Base-by-base conservation (phyloP, 495 filamentous ascomycete species). In the Achaetomiella virescens region DNA sequence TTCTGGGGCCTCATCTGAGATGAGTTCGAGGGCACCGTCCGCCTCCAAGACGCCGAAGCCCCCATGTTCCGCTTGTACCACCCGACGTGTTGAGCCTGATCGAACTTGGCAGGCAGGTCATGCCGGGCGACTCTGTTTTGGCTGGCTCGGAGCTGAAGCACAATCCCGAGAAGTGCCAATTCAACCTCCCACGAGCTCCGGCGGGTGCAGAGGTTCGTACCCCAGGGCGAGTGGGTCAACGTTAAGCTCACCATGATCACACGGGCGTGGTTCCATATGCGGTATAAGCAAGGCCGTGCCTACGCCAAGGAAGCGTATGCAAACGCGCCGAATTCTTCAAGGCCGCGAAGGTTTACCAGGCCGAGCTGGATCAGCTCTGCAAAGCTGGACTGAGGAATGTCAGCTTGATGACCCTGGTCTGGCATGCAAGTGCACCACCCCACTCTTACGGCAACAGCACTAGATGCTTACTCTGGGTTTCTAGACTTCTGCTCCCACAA, bases 331-430 rank as follows among this genome's bases (percentile, higher is more conserved):
- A 87, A 58, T 88, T 89, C 70, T 90, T 89, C 62, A 78, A 72
- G 24, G 87, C 90, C 31, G 85, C 87, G 59, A 82, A 78, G 62
- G 86, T 87, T 37, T 89, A 88, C 70, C 82, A 83, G 61, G 78
- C 69, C 54, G 76, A 78, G 69, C 72, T 90, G 35, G 74, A 77
- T 63, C 79, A 82, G 58, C 73, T 91, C 14, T 89, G 90, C 62
- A 76, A 84, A 36, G 82, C 81, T 36, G 86, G 86, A 1, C 75
- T 82, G 57, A 74, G 86, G 6, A 89, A 89, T 60, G 78, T 88
- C 86, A 89, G 65, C 85, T 85, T 49, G 86, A 90, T 60, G 87
- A 90, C 66, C 87, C 85, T 11, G 85, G 87, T 55, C 77, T 90
- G 62, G 86, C 85, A 18, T 90, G 84, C 87, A 75, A 74, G 83